Evolutionary conservation across 495 filamentous ascomycete species (phyloP), one percentile per base, ranked within the genome.

Genomic region (Chlorociboria aeruginascens): DNA sequence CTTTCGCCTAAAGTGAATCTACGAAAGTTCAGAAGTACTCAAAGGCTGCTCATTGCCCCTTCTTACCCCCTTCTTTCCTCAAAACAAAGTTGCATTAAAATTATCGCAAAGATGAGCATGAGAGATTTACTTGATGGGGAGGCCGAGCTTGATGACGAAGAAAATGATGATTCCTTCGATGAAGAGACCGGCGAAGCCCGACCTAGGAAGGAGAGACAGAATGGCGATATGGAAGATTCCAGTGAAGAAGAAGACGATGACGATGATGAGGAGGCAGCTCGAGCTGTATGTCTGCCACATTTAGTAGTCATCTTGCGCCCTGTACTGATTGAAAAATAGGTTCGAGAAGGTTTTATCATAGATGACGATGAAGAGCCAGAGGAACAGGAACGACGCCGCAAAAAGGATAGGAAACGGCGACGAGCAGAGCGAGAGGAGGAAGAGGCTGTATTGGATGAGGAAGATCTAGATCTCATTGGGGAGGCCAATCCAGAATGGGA

Each of bases 181-280:
- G 90, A 92, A 51, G 86, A 88, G 43, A 81, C 78, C 28, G 85
- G 79, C 38, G 80, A 90, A 53, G 58, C 62, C 13, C 67, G 66
- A n/a, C 51, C 67, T 49, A 72, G 71, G 16, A 60, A 64, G 13
- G 57, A 61, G 46, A 49, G 52, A 29, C 54, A 63, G 34, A 61
- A 58, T 42, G 60, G 61, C 30, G 65, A 71, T 51, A 67, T 70
- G 49, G 57, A 78, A 0, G 77, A 89, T 58, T 93, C 86, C 16
- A 93, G 86, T 53, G 90, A 95, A 50, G 92, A 98, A 59, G 92
- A 96, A 40, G 92, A 96, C 10, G 92, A 96, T 29, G 89, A 95
- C 50, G 89, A 98, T 31, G 92, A 97, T 55, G 86, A 89, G 53
- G 84, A 86, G 51, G 57, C 51, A 52, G 53, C 57, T 54, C 46